Percentiles rank a stretch among this genome's conserved stretches.
phyloP scores from a whole-genome alignment of 305 asterid species.

The Stenogyne calaminthoides region DNA sequence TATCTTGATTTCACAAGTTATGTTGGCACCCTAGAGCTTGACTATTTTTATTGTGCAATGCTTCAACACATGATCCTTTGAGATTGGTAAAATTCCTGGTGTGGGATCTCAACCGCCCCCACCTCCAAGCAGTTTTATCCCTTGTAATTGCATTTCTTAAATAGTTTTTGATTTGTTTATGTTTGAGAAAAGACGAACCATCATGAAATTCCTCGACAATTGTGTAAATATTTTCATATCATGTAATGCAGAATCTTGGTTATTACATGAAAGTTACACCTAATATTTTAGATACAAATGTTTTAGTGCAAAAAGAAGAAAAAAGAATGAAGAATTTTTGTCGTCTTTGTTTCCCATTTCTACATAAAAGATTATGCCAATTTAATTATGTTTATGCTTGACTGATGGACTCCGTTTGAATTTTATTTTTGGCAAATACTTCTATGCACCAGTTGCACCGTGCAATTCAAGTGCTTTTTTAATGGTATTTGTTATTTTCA shows the following conservation, averaged over 20 bases:
- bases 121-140: background rate
- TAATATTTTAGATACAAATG: background rate
- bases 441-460: too few species aligned
- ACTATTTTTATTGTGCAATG: background rate
- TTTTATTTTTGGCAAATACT: background rate
- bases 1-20: background rate
- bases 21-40: background rate
- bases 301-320: background rate
- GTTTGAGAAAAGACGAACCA: background rate
- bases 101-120: background rate
- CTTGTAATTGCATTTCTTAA: background rate
- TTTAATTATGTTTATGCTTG: background rate
- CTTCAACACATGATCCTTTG: background rate
- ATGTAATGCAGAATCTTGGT: background rate
- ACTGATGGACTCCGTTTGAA: background rate
- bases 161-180: background rate
- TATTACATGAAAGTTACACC: background rate
- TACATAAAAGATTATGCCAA: background rate
- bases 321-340: background rate
- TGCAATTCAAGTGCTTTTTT: too few species aligned
- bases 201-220: background rate
- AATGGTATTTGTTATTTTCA: too few species aligned
- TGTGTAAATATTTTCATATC: background rate
- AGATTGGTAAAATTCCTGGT: background rate
- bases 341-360: background rate